A percentile compares a stretch with the other conserved stretches of the same genome.
These are phyloP conservation scores for Candida glucosophila DNA, from an alignment of 1,139 yeast species.

Conservation along the genomic window DNA sequence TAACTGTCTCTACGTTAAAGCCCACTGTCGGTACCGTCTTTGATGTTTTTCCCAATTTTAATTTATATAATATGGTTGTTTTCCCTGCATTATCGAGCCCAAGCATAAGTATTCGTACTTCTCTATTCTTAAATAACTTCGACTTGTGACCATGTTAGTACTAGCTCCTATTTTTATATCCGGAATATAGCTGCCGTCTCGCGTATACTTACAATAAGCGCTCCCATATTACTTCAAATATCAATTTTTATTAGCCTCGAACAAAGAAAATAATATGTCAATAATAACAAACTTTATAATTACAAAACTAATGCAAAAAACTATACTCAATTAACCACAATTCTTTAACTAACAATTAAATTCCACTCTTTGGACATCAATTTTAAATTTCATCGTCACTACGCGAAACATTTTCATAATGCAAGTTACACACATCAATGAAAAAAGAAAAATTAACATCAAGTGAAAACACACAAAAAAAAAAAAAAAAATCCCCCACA, in stretches of 20 bases:
- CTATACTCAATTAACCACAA: too few relatives aligned
- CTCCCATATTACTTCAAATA: constrained; percentile 3
- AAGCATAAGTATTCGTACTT: constrained; percentile 73
- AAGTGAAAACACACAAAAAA: too few relatives aligned
- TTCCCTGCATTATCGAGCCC: constrained; percentile 93
- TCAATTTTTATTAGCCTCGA: not conserved
- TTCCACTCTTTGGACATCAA: too few relatives aligned
- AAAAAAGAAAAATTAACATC: too few relatives aligned
- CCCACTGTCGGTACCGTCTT: constrained; percentile 93
- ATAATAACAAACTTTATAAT: not conserved
- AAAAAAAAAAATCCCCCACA: too few relatives aligned
- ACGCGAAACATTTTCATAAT: too few relatives aligned
- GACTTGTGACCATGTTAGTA: constrained; percentile 16
- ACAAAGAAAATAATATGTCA: constrained; percentile 2
- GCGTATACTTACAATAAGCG: constrained; percentile 3
- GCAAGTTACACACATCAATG: too few relatives aligned
- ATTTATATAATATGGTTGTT: constrained; percentile 67
- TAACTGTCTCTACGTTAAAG: constrained; percentile 87
- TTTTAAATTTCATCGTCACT: too few relatives aligned
- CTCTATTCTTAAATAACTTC: constrained; percentile 53
- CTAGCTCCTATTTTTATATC: not conserved
- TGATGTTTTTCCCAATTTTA: constrained; percentile 66
- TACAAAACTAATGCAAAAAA: too few relatives aligned
- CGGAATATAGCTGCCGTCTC: not conserved
- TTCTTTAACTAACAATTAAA: too few relatives aligned